Conservation (phyloP, 2,329 filamentous ascomycete species). For the Trichoderma citrinoviride region DNA sequence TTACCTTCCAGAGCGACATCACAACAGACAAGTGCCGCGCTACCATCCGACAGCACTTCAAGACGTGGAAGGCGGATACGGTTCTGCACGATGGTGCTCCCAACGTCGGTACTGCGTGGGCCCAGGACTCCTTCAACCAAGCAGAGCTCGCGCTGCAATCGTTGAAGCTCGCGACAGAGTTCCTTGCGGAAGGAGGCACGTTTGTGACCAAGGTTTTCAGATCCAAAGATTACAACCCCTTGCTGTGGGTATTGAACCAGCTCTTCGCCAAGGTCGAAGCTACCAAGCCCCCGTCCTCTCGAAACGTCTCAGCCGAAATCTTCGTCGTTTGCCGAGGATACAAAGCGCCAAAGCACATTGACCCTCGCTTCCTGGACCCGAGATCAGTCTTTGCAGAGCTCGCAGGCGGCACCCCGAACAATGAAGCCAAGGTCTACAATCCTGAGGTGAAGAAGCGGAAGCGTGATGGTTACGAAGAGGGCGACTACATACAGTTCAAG, state of each 20-base stretch:
- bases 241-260: constrained; percentile 98
- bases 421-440: constrained; percentile 97
- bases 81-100: constrained; percentile 96
- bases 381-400: constrained; percentile 89
- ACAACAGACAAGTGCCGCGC: constrained; percentile 94
- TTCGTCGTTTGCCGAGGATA: constrained; percentile 96
- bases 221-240: constrained; percentile 92
- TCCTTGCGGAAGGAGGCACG: constrained; percentile 80
- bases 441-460: constrained; percentile 97
- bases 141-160: constrained; percentile 88
- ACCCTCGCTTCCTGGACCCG: constrained; percentile 88
- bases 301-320: constrained; percentile 96
- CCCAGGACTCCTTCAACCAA: constrained; percentile 97
- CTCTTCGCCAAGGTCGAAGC: constrained; percentile 93
- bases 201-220: constrained; percentile 98
- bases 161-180: constrained; percentile 91
- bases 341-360: constrained; percentile 91
- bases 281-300: constrained; percentile 91
- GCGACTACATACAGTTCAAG: constrained; percentile 89
- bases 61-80: constrained; percentile 93
- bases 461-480: constrained; percentile 96
- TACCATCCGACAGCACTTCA: constrained; percentile 83
- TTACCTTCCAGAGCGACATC: constrained; percentile 96
- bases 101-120: constrained; percentile 97
- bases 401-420: constrained; percentile 81